Conservation (phyloP, 2,329 filamentous ascomycete species). For the Coniochaeta hoffmannii region DNA sequence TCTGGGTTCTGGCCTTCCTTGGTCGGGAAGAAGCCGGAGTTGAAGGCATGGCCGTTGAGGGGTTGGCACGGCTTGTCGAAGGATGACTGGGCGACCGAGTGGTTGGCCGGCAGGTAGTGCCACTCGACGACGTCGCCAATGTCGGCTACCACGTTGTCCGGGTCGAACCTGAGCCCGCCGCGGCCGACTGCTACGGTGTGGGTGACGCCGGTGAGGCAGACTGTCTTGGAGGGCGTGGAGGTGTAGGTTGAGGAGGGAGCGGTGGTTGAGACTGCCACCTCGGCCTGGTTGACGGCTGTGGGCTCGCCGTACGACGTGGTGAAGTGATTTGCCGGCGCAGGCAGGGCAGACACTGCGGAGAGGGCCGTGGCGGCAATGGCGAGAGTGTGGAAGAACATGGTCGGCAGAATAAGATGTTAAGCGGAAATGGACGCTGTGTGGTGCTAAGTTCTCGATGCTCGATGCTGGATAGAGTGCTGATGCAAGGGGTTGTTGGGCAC, state of each 20-base stretch:
- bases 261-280: constrained; percentile 16
- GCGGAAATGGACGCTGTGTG: background rate
- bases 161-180: constrained; percentile 39
- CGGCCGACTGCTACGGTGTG: constrained; percentile 38
- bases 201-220: constrained; percentile 29
- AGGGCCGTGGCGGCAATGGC: constrained; percentile 4
- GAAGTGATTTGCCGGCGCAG: constrained; percentile 3
- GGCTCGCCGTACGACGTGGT: constrained; percentile 2
- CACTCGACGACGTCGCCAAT: constrained; percentile 46
- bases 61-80: constrained; percentile 36
- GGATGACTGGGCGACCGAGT: constrained; percentile 26
- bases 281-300: constrained; percentile 11
- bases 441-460: background rate
- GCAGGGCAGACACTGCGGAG: constrained; percentile 17
- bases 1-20: constrained; percentile 25
- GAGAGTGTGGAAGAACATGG: background rate
- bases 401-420: background rate
- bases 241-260: constrained; percentile 12
- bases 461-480: too few species aligned
- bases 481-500: too few species aligned
- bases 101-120: constrained; percentile 34
- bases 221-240: constrained; percentile 23
- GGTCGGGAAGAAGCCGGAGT: constrained; percentile 36
- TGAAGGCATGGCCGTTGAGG: constrained; percentile 29
- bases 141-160: constrained; percentile 39